Evolutionary conservation across 371 early-diverging fungal genomes (phyloP), one percentile per base, ranked within the genome.

Genomic region (Vairimorpha ceranae): DNA sequence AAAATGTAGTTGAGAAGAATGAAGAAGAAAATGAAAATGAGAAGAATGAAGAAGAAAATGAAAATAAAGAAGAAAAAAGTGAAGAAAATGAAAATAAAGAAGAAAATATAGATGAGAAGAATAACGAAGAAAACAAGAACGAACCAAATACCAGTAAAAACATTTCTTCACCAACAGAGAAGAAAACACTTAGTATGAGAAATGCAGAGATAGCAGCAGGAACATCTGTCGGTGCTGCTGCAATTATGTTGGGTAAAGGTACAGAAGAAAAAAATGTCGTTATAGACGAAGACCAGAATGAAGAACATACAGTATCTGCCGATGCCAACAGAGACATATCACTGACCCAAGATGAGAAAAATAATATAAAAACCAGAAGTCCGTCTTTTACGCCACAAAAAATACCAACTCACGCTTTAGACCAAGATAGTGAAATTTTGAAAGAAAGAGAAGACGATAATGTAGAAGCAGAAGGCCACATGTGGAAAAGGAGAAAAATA

Each of bases 401-500:
- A 27, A 35, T 73, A 2, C 30, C 33, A 6, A 32, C 33, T 38
- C 2, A 7, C 1, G 36, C 30, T 25, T 35, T 36, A 29, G 6
- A 27, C 23, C 25, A 41, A 30, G 70, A 66, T 36, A 59, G 52
- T 12, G 74, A 75, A 43, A 63, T 80, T 17, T 30, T 61, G 3
- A 60, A 75, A 56, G 67, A 75, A 29, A 66, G 81, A 66, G 51
- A 66, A 1, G 46, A 69, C 2, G 51, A 70, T 38, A 38, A 56
- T 8, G 64, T 78, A 8, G 41, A 68, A 27, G 58, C 58, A 2
- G 81, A 80, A 56, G 78, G 81, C 29, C 38, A 41, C 21, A 56
- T 77, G 1, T 73, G 29, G 23, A 80, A 80, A 70, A 74, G 67
- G 52, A 77, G 77, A 56, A 30, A n/a, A 32, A 52, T 80, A 25